Evolutionary conservation across 495 filamentous ascomycete species (phyloP).

Genomic region (Xylaria venustula): DNA sequence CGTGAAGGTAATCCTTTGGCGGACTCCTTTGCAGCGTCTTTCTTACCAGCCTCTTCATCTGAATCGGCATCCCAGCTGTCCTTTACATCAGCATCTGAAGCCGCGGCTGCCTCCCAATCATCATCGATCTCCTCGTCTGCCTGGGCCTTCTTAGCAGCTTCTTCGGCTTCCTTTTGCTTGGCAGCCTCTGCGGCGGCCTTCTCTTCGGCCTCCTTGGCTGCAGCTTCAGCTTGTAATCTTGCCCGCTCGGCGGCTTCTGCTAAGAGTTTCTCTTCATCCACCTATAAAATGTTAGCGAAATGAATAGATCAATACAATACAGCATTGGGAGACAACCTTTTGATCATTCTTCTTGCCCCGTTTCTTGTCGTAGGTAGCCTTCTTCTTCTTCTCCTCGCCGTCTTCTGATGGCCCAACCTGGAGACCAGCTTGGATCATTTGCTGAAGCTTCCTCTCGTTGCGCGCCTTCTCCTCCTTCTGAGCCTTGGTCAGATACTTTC

Average conservation of each 20-base stretch:
- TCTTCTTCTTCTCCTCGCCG: constrained; percentile 64
- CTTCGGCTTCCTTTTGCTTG: constrained; percentile 54
- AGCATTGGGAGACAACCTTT: constrained; percentile 52
- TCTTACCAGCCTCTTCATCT: constrained; percentile 64
- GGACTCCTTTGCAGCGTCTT: constrained; percentile 21
- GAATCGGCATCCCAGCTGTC: constrained; percentile 92
- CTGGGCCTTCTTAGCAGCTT: constrained; percentile 51
- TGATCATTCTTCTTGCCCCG: constrained; percentile 68
- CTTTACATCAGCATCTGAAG: constrained; percentile 74
- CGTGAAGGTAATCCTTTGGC: constrained; percentile 37
- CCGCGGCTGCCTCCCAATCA: constrained; percentile 87
- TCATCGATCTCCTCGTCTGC: constrained; percentile 62
- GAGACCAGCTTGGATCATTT: constrained; percentile 86
- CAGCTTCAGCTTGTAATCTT: constrained; percentile 62
- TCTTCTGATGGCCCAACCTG: constrained; percentile 73
- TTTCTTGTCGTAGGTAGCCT: constrained; percentile 73
- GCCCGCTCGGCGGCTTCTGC: constrained; percentile 70
- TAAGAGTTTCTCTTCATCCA: constrained; percentile 67
- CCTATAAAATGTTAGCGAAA: constrained; percentile 30
- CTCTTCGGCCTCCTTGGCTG: constrained; percentile 58
- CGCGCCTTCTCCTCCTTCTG: constrained; percentile 83
- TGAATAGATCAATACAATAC: background rate
- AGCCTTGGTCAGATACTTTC: constrained; percentile 91
- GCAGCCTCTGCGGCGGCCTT: constrained; percentile 55
- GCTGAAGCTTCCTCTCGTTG: constrained; percentile 84